Conservation (phyloP, 805 yeast species). For the Myxozyma mucilagina region DNA sequence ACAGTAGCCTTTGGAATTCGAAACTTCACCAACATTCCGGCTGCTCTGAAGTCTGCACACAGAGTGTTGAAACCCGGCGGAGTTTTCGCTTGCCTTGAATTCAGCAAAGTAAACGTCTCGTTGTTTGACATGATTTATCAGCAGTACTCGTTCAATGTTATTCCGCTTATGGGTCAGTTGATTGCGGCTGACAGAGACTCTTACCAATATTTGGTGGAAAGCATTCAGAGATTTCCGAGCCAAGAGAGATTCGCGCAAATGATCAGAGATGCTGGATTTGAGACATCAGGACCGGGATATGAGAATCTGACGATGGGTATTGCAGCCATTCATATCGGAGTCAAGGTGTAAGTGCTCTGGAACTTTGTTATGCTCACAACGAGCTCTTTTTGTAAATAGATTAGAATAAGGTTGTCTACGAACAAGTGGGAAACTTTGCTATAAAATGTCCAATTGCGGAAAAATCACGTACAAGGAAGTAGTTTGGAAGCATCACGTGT, state of each 20-base stretch:
- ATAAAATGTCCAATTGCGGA: too few relatives aligned
- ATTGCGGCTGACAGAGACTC: slow-evolving; percentile 95
- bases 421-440: too few relatives aligned
- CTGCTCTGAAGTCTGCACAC: slow-evolving; percentile 92
- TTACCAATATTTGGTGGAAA: slow-evolving; percentile 93
- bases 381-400: not conserved
- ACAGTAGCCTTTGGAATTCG: slow-evolving; percentile 97
- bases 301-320: slow-evolving; percentile 93
- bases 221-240: slow-evolving; percentile 85
- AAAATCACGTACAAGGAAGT: too few relatives aligned
- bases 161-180: slow-evolving; percentile 94
- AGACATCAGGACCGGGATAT: slow-evolving; percentile 85
- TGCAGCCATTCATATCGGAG: slow-evolving; percentile 94
- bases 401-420: not conserved
- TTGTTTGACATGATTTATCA: slow-evolving; percentile 74
- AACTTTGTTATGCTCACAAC: not conserved
- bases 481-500: too few relatives aligned
- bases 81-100: slow-evolving; percentile 93
- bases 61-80: slow-evolving; percentile 97
- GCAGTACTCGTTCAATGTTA: slow-evolving; percentile 80
- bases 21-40: slow-evolving; percentile 92
- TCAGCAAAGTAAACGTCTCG: slow-evolving; percentile 79
- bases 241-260: slow-evolving; percentile 88
- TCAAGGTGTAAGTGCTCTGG: slow-evolving; percentile 47
- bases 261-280: slow-evolving; percentile 95